These are phyloP conservation scores for Aspergillus sp. DNA, from an alignment of 2,329 filamentous ascomycete genomes.

Conservation along the genomic window DNA sequence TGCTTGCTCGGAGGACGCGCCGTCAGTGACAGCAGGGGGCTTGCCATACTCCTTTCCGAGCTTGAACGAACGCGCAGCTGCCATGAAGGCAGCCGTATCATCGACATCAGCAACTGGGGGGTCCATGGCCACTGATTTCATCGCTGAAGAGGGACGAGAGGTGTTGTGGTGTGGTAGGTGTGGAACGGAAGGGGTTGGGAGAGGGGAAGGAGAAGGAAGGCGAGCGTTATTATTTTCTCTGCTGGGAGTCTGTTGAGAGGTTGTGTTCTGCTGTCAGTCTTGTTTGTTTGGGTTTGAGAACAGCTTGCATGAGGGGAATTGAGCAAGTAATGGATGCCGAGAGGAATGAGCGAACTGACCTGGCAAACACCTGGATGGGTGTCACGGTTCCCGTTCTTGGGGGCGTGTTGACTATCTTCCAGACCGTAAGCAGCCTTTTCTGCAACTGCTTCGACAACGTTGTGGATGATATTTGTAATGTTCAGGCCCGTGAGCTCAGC, in stretches of 20 bases:
- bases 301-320: background rate
- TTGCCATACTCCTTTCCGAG: slow-evolving; percentile 8
- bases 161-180: background rate
- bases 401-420: slow-evolving; percentile 24
- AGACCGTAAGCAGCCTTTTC: slow-evolving; percentile 10
- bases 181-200: background rate
- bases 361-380: slow-evolving; percentile 33
- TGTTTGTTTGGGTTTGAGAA: background rate
- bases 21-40: background rate
- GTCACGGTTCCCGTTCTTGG: slow-evolving; percentile 46
- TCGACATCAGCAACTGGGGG: slow-evolving; percentile 21
- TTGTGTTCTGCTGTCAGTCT: background rate
- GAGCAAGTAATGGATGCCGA: background rate
- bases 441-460: slow-evolving; percentile 15
- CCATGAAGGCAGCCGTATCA: slow-evolving; percentile 30
- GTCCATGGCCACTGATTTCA: slow-evolving; percentile 4
- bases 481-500: slow-evolving; percentile 5
- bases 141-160: background rate
- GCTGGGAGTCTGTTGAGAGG: background rate
- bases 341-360: slow-evolving; percentile 38
- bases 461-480: slow-evolving; percentile 14
- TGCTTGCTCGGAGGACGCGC: slow-evolving; percentile 6
- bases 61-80: slow-evolving; percentile 23
- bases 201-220: background rate
- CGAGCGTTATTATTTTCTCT: slow-evolving; percentile 4